Evolutionary conservation across 2,329 filamentous ascomycete genomes (phyloP), one percentile per base, ranked within the genome.

Genomic region (Aurifilum marmelostoma): DNA sequence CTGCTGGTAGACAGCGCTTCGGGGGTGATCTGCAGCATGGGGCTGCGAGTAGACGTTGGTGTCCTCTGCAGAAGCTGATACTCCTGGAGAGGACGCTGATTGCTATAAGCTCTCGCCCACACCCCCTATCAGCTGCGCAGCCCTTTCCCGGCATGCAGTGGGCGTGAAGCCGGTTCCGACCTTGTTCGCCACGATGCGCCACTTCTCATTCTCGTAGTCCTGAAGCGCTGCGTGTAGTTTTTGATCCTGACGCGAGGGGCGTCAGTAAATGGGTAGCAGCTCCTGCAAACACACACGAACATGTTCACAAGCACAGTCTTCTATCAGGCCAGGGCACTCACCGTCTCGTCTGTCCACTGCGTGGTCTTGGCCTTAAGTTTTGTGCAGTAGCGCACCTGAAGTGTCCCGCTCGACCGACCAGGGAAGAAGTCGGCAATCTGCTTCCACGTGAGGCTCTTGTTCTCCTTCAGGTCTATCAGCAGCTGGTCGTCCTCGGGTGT

Each of bases 371-470:
- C 94, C 81, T 97, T 97, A 65, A 97, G 83, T 81, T 97, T 97
- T 58, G 94, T 97, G 78, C 94, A 97, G 79, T 97, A 97, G 47
- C 94, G 90, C 67, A 97, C 94, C 79, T 97, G 94, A 71, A 97
- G 82, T 39, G 94, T 97, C 24, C 94, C 94, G 60, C 92, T 97
- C 69, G 92, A 96, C 69, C 94, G 86, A 1, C 94, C 94, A 0
- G 94, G 94, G 75, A 97, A 97, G 81, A 97, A 97, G 77, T 97
- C 94, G 68, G 94, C 93, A 76, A 97, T 97, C 83, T 97, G 94
- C 81, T 97, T 97, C 94, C 94, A 97, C 5, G 94, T 97, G 77
- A 97, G 84, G 76, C 93, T 94, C 80, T 96, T 97, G 76, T 96
- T 94, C 80, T 97, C 94, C 79, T 97, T 97, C 71, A 97, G 83